These are phyloP conservation scores for Papiliotrema terrestris DNA, from an alignment of 1,284 basidiomycete species.

Conservation along the genomic window DNA sequence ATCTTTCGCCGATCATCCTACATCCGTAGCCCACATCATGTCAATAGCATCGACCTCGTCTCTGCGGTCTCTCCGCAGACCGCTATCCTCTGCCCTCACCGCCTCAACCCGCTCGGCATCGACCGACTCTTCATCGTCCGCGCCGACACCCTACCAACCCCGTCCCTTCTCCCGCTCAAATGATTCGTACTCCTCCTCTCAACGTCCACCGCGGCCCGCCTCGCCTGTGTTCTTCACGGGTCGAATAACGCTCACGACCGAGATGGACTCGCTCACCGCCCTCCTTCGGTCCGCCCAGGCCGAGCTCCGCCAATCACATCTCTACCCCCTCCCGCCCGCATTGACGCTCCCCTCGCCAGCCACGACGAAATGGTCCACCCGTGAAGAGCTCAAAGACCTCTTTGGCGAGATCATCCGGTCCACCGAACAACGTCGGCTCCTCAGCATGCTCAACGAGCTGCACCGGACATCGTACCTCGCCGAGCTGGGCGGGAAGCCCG, in stretches of 20 bases:
- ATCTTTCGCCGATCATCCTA: neutral
- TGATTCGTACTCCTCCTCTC: neutral
- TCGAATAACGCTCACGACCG: conserved; percentile 68
- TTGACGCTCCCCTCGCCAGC: conserved; percentile 59
- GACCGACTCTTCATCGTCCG: neutral
- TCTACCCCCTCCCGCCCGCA: conserved; percentile 73
- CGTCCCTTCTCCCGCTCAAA: neutral
- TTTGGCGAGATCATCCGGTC: conserved; percentile 65
- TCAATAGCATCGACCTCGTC: conserved; percentile 3
- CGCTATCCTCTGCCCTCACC: neutral
- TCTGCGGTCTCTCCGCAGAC: neutral
- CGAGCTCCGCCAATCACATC: conserved; percentile 62
- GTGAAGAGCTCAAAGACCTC: conserved; percentile 11
- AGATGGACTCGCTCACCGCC: conserved; percentile 63
- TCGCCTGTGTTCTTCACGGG: conserved; percentile 80
- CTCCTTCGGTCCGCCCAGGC: conserved; percentile 60
- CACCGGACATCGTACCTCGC: conserved; percentile 68
- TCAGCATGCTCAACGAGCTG: conserved; percentile 64
- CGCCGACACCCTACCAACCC: neutral
- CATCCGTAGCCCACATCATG: neutral
- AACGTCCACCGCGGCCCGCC: conserved; percentile 37
- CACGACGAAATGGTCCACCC: conserved; percentile 38
- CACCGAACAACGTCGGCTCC: conserved; percentile 66
- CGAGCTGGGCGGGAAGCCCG: conserved; percentile 57
- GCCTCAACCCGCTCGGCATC: neutral